These are phyloP conservation scores for Taiozyma onychis DNA, from an alignment of 1,139 yeast species.

Conservation along the genomic window DNA sequence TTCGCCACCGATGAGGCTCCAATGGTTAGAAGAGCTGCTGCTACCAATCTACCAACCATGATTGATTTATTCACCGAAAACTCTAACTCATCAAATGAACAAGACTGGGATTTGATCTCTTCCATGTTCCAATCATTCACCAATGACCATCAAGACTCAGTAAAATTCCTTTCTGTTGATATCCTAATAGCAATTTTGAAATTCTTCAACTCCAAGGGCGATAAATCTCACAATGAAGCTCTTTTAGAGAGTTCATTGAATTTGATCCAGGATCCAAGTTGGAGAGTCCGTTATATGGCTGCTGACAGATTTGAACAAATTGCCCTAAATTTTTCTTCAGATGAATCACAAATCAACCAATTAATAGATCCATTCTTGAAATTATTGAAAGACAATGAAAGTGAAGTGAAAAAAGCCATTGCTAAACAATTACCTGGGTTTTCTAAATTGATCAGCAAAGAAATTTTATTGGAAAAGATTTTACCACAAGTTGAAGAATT, in stretches of 20 bases:
- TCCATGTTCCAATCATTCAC: conserved; percentile 79
- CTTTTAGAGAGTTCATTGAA: conserved; percentile 57
- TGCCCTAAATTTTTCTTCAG: conserved; percentile 53
- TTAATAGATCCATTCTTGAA: conserved; percentile 49
- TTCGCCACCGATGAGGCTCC: conserved; percentile 91
- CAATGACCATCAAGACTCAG: conserved; percentile 91
- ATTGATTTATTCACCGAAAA: conserved; percentile 50
- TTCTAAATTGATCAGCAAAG: conserved; percentile 46
- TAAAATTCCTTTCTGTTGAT: conserved; percentile 84
- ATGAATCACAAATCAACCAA: conserved; percentile 51
- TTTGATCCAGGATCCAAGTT: conserved; percentile 82
- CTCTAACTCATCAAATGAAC: conserved; percentile 32
- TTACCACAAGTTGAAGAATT: conserved; percentile 81
- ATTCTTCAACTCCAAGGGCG: conserved; percentile 54
- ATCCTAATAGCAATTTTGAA: conserved; percentile 70
- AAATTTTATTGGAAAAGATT: conserved; percentile 60
- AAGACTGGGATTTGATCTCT: conserved; percentile 70
- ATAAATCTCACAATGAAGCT: conserved; percentile 53
- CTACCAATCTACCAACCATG: conserved; percentile 70
- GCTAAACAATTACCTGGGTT: conserved; percentile 89
- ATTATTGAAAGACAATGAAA: conserved; percentile 88
- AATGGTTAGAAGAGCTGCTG: conserved; percentile 96
- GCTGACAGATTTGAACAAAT: conserved; percentile 84
- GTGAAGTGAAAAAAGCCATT: conserved; percentile 93
- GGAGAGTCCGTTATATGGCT: conserved; percentile 98